Conservation (phyloP, 192 early-diverging fungal species). For the Umbelopsis vinacea region DNA sequence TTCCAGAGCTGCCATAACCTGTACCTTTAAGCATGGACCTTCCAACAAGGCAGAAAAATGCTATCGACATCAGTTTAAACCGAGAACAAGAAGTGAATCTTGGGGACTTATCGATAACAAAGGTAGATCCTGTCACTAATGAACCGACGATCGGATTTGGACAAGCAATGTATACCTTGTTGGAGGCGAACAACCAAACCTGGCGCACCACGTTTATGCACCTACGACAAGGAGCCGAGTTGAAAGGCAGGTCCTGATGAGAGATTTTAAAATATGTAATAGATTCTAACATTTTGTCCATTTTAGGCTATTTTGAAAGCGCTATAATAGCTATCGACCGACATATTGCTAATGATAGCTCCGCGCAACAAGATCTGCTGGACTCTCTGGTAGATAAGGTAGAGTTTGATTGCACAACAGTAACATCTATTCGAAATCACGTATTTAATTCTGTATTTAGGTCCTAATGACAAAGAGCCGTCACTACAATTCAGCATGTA, state of each 20-base stretch:
- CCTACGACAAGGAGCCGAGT: not conserved
- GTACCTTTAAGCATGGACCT: not conserved
- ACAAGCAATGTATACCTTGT: not conserved
- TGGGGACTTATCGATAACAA: not conserved
- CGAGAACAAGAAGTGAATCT: not conserved
- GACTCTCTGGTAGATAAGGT: not conserved
- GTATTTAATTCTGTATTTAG: not conserved
- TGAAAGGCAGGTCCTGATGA: not conserved
- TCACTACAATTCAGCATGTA: not conserved
- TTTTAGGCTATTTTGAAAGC: not conserved
- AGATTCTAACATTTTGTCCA: not conserved
- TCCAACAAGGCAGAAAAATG: not conserved
- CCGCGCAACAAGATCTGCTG: not conserved
- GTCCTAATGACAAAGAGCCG: not conserved
- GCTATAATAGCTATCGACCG: not conserved
- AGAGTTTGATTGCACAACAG: too few relatives aligned
- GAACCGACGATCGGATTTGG: not conserved
- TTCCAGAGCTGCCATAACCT: not conserved
- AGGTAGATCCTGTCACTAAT: not conserved
- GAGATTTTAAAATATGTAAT: not conserved
- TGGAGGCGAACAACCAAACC: slow-evolving; percentile 3
- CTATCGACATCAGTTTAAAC: not conserved
- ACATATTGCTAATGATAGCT: not conserved
- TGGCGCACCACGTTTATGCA: slow-evolving; percentile 1
- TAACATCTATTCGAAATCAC: not conserved